phyloP scores from a whole-genome alignment of 2,329 filamentous ascomycete genomes.

The Coleophoma crateriformis region DNA sequence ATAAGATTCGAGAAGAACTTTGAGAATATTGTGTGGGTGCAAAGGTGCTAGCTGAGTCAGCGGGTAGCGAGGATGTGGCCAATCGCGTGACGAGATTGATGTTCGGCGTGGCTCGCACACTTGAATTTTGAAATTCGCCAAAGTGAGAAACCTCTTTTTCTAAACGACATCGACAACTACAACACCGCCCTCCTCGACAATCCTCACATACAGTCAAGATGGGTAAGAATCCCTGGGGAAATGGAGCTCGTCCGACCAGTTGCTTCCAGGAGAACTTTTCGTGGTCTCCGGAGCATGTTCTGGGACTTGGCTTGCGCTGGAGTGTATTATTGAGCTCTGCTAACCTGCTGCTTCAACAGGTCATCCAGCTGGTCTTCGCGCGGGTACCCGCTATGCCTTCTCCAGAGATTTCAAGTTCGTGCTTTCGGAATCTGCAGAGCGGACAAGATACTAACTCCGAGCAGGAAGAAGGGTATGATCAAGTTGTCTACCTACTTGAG shows the following conservation, averaged over 20 bases:
- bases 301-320: too few species aligned
- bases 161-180: background rate
- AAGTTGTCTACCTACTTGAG: constrained; percentile 88
- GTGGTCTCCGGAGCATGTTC: too few species aligned
- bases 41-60: too few species aligned
- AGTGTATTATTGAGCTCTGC: too few species aligned
- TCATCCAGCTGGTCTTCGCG: constrained; percentile 82
- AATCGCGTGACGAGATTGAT: too few species aligned
- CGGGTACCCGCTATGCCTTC: constrained; percentile 91
- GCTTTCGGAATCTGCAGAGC: too few species aligned
- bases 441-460: too few species aligned
- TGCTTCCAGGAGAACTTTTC: too few species aligned
- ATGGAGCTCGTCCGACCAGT: too few species aligned
- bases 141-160: too few species aligned
- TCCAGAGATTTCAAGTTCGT: constrained; percentile 64
- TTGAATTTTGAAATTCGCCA: constrained; percentile 4
- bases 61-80: background rate
- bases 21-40: background rate
- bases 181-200: constrained; percentile 19
- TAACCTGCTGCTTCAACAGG: constrained; percentile 47
- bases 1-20: constrained; percentile 8
- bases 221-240: constrained; percentile 19
- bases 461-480: constrained; percentile 89
- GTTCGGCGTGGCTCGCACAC: background rate
- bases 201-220: constrained; percentile 28